Evolutionary conservation across 257 asterid genomes (phyloP), one percentile per base, ranked within the genome.

Genomic region (Coffea canephora): DNA sequence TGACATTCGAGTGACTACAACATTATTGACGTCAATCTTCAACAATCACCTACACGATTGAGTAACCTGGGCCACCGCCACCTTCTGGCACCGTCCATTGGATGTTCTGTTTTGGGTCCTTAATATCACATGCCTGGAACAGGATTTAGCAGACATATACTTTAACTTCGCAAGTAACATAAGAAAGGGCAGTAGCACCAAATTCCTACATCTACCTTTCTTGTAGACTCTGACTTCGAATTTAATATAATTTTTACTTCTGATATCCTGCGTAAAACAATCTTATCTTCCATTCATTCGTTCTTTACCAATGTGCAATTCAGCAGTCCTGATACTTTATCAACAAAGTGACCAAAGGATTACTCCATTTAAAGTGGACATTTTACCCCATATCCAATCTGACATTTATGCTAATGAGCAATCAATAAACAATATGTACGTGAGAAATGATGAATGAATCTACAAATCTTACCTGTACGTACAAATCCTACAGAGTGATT

Each of bases 21-120:
- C 8, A 55, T 18, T 12, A 52, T 54, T 3, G 21, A 66, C 71
- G 16, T 3, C 72, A 67, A 19, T 69, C 23, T 69, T 14, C 43
- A 27, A 66, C 36, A 27, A 55, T 64, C 69, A 64, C 76, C 83
- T 90, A 95, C 99, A 95, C 90, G 79, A 90, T 80, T 8, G 97
- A 86, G 87, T 95, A 95, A n/a, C 90, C 97, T 18, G 99, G 99
- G 68, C 99, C 99, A 1, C 99, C 98, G 0, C 99, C 97, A 14
- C 99, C 98, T 88, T 95, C 98, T 4, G 99, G 99, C 72, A 93
- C 97, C 39, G 92, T 92, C 99, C 99, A 95, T 84, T 93, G 85
- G 55, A 93, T 92, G 80, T 93, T 95, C 85, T 95, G 98, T 77
- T 80, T 91, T 8, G 98, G 99, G 73, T 95, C 99, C 85, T 95